phyloP scores from a whole-genome alignment of 176 grass and related monocot genomes.

The Triticum aestivum region IWGSC_CS_RefSeq_v2.1 NC_057811.1:320831319-320831818 shows the following conservation, averaged over 20 bases:
- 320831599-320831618: neutral
- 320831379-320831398: slow-evolving; percentile 81
- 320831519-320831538: neutral
- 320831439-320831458: slow-evolving; percentile 50
- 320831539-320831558: neutral
- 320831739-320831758: neutral
- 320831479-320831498: neutral
- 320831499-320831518: neutral
- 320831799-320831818: neutral
- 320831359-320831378: slow-evolving; percentile 74
- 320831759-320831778: neutral
- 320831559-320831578: neutral
- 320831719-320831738: neutral
- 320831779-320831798: neutral
- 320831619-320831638: neutral
- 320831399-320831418: slow-evolving; percentile 79
- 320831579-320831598: neutral
- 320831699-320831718: neutral
- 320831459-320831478: neutral
- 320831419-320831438: slow-evolving; percentile 94
- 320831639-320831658: neutral
- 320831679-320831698: neutral
- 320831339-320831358: slow-evolving; percentile 89
- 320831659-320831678: neutral
- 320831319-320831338: slow-evolving; percentile 94